These are phyloP conservation scores for Solanum hybrid DNA, from an alignment of 305 asterid genomes.

Conservation along the genomic window DNA sequence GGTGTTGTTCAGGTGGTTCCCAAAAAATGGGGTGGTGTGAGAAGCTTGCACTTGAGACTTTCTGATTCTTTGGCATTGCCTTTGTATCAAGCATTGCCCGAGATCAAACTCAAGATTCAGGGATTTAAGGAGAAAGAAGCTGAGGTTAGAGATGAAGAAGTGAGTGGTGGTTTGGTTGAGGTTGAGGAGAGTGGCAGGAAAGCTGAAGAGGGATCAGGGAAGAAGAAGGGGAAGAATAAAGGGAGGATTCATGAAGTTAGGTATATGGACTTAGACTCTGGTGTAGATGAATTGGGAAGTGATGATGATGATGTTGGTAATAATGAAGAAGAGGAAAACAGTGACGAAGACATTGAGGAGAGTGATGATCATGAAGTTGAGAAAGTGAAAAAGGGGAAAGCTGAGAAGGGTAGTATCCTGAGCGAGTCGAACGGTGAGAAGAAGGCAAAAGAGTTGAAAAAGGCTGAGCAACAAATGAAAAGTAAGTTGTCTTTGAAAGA, in stretches of 20 bases:
- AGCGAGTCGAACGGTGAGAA: not conserved
- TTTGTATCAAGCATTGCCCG: conserved; percentile 70
- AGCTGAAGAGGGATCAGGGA: conserved; percentile 16
- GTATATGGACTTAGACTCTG: conserved; percentile 56
- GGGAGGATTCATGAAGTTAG: conserved; percentile 79
- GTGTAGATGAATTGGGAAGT: conserved; percentile 32
- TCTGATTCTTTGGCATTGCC: conserved; percentile 68
- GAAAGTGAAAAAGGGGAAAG: conserved; percentile 8
- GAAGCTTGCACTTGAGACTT: conserved; percentile 76
- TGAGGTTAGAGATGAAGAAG: not conserved
- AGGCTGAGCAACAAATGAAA: not conserved
- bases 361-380: conserved; percentile 1
- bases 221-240: conserved; percentile 27
- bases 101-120: conserved; percentile 53
- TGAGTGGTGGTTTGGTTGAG: conserved; percentile 20
- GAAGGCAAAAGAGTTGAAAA: not conserved
- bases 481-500: not conserved
- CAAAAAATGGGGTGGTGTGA: conserved; percentile 68
- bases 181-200: conserved; percentile 14
- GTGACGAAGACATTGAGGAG: not conserved
- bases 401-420: not conserved
- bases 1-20: conserved; percentile 44
- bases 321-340: not conserved
- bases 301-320: conserved; percentile 14
- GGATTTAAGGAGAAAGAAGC: conserved; percentile 22